These are phyloP conservation scores for Lobosporangium transversale DNA, from an alignment of 192 early-diverging fungal species.

Conservation along the genomic window DNA sequence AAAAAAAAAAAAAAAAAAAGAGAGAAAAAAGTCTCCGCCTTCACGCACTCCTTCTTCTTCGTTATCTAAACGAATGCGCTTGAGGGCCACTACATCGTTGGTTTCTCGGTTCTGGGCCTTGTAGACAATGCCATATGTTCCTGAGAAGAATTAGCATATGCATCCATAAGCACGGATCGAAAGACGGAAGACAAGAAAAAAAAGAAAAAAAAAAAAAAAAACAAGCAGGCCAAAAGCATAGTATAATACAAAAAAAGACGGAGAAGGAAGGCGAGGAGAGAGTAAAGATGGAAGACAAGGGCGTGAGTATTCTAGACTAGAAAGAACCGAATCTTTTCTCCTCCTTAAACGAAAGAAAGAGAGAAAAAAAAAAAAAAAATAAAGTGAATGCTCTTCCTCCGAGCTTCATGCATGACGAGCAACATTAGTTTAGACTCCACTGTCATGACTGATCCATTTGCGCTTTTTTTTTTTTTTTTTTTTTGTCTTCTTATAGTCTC, in stretches of 20 bases:
- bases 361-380: no score
- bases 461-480: no score
- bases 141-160: conserved; percentile 31
- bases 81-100: conserved; percentile 96
- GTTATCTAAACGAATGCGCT: conserved; percentile 91
- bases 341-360: no score
- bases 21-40: no score
- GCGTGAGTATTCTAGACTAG: neutral
- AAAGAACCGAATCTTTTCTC: no score
- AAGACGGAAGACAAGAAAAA: neutral
- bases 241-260: neutral
- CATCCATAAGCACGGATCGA: neutral
- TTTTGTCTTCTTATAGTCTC: no score
- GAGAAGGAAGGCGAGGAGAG: neutral
- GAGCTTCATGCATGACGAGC: no score
- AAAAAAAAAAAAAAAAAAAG: no score
- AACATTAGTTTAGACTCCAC: no score
- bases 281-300: neutral
- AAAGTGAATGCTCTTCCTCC: no score
- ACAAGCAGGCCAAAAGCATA: neutral
- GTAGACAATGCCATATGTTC: conserved; percentile 99
- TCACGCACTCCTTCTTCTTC: conserved; percentile 87
- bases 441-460: no score
- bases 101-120: conserved; percentile 97
- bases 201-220: neutral